A percentile compares a stretch with the other conserved stretches of the same genome.
Conservation (phyloP, 805 yeast species). For the Candida rishiriensis region DNA sequence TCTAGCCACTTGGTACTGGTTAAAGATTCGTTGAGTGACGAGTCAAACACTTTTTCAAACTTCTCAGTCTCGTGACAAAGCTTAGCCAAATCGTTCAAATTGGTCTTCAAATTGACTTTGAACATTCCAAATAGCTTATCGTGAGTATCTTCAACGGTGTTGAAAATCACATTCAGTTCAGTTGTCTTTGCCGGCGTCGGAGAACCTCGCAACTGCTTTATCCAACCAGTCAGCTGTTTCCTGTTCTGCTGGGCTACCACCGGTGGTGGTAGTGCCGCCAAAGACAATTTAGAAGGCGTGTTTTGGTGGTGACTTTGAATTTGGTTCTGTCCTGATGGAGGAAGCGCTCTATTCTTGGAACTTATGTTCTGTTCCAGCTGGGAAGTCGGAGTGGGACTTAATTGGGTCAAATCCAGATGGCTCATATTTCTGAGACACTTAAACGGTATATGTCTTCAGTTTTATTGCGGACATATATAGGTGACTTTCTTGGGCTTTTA, state of each 20-base stretch:
- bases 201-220: constrained; percentile 9
- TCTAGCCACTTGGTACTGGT: constrained; percentile 17
- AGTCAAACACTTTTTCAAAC: constrained; percentile 2
- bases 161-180: constrained; percentile 5
- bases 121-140: constrained; percentile 12
- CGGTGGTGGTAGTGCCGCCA: too few relatives aligned
- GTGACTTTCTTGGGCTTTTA: too few relatives aligned
- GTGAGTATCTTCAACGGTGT: constrained; percentile 12
- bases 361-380: not conserved
- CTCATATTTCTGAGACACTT: too few relatives aligned
- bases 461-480: too few relatives aligned
- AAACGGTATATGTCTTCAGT: too few relatives aligned
- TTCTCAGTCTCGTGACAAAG: not conserved
- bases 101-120: constrained; percentile 15
- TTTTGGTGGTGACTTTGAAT: too few relatives aligned
- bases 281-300: too few relatives aligned
- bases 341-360: not conserved
- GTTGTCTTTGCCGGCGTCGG: constrained; percentile 7
- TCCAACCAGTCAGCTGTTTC: constrained; percentile 5
- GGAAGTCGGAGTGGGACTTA: not conserved
- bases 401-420: too few relatives aligned
- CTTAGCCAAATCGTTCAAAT: constrained; percentile 9
- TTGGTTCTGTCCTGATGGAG: not conserved
- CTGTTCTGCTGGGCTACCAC: too few relatives aligned
- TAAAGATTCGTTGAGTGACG: constrained; percentile 3